phyloP scores from a whole-genome alignment of 192 early-diverging fungal species.

The Backusella circina region DNA sequence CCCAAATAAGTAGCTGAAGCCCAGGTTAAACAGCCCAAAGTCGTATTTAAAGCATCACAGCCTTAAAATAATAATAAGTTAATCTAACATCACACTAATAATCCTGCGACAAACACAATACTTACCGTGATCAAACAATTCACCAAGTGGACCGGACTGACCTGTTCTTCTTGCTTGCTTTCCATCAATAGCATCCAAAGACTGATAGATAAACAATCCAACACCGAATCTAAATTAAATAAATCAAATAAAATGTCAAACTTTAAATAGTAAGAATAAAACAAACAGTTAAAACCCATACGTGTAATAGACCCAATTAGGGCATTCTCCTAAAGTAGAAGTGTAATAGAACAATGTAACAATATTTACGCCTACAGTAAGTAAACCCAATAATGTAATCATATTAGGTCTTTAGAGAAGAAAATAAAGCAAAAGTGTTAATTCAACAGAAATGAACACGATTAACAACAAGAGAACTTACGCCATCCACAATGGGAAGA shows the following conservation, averaged over 20 bases:
- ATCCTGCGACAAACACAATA: background rate
- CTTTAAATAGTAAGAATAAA: background rate
- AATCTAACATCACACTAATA: background rate
- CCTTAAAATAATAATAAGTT: slow-evolving; percentile 25
- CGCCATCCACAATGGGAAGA: slow-evolving; percentile 94
- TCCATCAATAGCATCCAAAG: slow-evolving; percentile 92
- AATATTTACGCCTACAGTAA: slow-evolving; percentile 75
- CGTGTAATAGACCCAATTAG: slow-evolving; percentile 80
- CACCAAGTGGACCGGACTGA: slow-evolving; percentile 84
- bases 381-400: slow-evolving; percentile 84
- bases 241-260: background rate
- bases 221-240: slow-evolving; percentile 48
- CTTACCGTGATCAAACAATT: slow-evolving; percentile 93
- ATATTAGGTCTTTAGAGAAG: slow-evolving; percentile 67
- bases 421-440: background rate
- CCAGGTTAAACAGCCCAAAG: slow-evolving; percentile 54
- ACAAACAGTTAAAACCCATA: slow-evolving; percentile 31
- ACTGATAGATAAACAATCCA: slow-evolving; percentile 86
- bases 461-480: slow-evolving; percentile 46
- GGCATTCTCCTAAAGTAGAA: slow-evolving; percentile 70
- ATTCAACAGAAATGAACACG: background rate
- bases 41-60: slow-evolving; percentile 58
- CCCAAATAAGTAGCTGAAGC: slow-evolving; percentile 66
- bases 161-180: slow-evolving; percentile 92
- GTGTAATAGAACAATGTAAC: slow-evolving; percentile 67